Evolutionary conservation across 1,284 basidiomycete species (phyloP), one percentile per base, ranked within the genome.

Genomic region (Inonotus obliquus): DNA sequence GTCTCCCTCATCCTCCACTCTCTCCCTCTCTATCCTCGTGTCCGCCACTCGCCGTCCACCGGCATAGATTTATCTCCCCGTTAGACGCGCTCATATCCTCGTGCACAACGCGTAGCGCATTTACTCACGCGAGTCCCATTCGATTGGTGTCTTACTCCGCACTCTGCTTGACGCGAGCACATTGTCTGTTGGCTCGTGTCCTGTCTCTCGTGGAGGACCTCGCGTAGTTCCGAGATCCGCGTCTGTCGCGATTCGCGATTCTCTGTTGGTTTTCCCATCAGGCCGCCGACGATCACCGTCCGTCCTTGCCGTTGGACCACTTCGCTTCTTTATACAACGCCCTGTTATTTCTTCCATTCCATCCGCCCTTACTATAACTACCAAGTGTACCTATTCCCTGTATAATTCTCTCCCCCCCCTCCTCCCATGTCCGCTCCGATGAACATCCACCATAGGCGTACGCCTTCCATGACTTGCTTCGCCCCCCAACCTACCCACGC

Each of bases 391-490:
- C 51, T 52, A 52, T 29, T 27, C 51, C 17, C 27, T 52, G 1
- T 52, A 32, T 19, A 35, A 52, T 35, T 25, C 10, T n/a, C 23
- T 48, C 23, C 25, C 4, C 48, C 27, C 14, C 27, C 25, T 1
- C 21, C 21, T 32, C 4, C 55, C 23, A 57, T 57, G 55, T 57
- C 55, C 27, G 25, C 44, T 14, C 57, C 57, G 10, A 53, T 59
- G 57, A 59, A 59, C 57, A 59, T 61, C 44, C 51, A 45, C 23
- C 49, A 53, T 39, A 29, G 53, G 14, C 59, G 59, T 25, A 61
- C 59, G 5, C 59, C 59, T 27, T 54, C 52, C 4, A 37, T 32
- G 39, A 47, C 54, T 10, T 55, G 54, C 54, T 61, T 17, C 27
- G 25, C 29, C 2, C 51, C 51, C 17, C 32, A 29, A 27, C 51